Percentiles rank a stretch among this genome's conserved stretches.
Evolutionary conservation across 805 yeast species (phyloP).

Genomic region (Candida caryicola): DNA sequence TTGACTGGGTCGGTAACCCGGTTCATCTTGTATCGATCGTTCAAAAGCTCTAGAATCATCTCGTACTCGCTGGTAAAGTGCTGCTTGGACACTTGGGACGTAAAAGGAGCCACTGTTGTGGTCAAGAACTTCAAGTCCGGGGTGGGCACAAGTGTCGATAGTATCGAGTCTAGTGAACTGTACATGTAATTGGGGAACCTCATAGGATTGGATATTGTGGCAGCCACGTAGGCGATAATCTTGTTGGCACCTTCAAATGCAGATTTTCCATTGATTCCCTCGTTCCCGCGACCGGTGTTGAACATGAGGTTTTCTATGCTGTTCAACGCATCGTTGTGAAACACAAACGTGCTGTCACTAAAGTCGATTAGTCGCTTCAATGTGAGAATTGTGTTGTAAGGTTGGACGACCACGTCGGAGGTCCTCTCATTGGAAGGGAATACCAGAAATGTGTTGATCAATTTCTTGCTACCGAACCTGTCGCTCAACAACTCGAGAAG

Average conservation of each 20-base stretch:
- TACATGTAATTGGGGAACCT: constrained; percentile 92
- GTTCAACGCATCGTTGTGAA: constrained; percentile 84
- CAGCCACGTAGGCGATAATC: constrained; percentile 78
- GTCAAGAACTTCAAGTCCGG: constrained; percentile 72
- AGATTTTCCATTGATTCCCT: constrained; percentile 39
- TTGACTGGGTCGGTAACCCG: constrained; percentile 39
- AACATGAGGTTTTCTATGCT: constrained; percentile 55
- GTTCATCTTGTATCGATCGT: constrained; percentile 75
- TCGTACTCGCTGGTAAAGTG: constrained; percentile 80
- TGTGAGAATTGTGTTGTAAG: constrained; percentile 85
- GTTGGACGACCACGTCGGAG: constrained; percentile 97
- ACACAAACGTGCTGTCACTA: constrained; percentile 84
- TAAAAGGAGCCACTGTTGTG: constrained; percentile 40
- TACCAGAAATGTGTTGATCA: constrained; percentile 80
- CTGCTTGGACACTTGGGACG: constrained; percentile 43
- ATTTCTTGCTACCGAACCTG: constrained; percentile 71
- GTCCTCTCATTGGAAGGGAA: constrained; percentile 76
- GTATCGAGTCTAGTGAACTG: constrained; percentile 75
- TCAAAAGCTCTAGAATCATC: constrained; percentile 75
- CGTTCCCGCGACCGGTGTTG: constrained; percentile 7
- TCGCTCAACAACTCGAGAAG: constrained; percentile 77
- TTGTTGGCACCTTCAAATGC: constrained; percentile 80
- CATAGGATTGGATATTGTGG: constrained; percentile 81
- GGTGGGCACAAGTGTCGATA: constrained; percentile 80
- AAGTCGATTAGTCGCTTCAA: constrained; percentile 76